Percentiles rank a stretch among this genome's conserved stretches.
phyloP scores from a whole-genome alignment of 2,329 filamentous ascomycete species.

The Acrodontium crateriforme region DNA sequence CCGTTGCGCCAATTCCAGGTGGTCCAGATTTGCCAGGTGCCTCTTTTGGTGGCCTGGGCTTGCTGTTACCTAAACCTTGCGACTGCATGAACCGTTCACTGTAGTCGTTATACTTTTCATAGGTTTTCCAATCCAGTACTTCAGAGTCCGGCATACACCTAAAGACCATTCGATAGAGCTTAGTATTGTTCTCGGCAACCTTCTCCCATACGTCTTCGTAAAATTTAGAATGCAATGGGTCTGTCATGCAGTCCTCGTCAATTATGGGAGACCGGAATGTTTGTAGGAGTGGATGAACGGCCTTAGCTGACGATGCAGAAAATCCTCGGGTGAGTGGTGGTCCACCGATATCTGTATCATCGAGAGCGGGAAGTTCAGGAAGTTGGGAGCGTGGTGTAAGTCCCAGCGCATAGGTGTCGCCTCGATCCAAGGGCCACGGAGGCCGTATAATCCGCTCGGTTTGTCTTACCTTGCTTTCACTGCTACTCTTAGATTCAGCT shows the following conservation, averaged over 20 bases:
- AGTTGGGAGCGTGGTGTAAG: conserved; percentile 56
- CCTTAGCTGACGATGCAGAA: conserved; percentile 29
- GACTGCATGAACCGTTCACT: conserved; percentile 59
- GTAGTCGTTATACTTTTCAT: conserved; percentile 72
- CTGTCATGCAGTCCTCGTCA: conserved; percentile 84
- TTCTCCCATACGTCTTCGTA: conserved; percentile 78
- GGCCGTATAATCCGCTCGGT: conserved; percentile 16
- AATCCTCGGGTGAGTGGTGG: conserved; percentile 47
- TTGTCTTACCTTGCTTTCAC: conserved; percentile 20
- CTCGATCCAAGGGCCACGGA: conserved; percentile 28
- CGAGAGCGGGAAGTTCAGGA: conserved; percentile 52
- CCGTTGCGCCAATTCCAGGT: conserved; percentile 24
- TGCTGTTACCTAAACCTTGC: conserved; percentile 41
- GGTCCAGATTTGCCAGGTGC: conserved; percentile 36
- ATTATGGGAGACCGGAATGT: conserved; percentile 64
- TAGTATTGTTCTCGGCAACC: conserved; percentile 87
- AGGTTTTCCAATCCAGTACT: conserved; percentile 84
- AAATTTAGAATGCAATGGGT: conserved; percentile 71
- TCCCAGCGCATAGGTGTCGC: conserved; percentile 53
- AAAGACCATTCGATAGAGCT: conserved; percentile 85
- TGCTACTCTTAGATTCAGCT: conserved; percentile 19
- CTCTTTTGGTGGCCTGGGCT: conserved; percentile 35
- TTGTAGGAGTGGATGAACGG: conserved; percentile 37
- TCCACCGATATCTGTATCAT: conserved; percentile 73
- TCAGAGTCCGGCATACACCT: conserved; percentile 94